These are phyloP conservation scores for Cercospora sp. DNA, from an alignment of 2,329 filamentous ascomycete genomes.

Conservation along the genomic window DNA sequence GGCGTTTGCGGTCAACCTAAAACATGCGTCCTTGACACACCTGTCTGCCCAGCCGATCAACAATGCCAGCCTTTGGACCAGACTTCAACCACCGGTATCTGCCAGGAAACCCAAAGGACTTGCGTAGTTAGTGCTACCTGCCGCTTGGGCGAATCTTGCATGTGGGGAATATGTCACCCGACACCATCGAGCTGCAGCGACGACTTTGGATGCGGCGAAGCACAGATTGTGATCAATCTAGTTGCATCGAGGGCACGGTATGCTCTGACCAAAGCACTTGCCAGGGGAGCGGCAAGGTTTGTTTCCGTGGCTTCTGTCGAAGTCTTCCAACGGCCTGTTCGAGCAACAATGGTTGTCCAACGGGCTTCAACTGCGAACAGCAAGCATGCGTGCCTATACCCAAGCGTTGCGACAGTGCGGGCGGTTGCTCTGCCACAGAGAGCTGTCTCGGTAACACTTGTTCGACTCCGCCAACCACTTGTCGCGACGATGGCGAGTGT, in stretches of 20 bases:
- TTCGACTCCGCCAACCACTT: background rate
- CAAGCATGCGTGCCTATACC: background rate
- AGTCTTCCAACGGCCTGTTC: background rate
- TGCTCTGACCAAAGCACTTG: background rate
- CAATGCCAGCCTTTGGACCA: background rate
- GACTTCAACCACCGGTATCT: background rate
- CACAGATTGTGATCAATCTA: background rate
- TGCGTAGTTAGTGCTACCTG: background rate
- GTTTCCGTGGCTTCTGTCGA: background rate
- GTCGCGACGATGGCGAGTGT: background rate
- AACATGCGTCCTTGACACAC: background rate
- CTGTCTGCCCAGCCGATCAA: background rate
- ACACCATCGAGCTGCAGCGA: background rate
- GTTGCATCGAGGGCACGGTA: background rate
- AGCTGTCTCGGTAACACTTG: background rate
- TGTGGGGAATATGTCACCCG: background rate
- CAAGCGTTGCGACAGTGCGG: background rate
- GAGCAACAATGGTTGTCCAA: background rate
- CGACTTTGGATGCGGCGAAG: background rate
- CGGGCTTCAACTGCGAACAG: background rate
- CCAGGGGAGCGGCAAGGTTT: background rate
- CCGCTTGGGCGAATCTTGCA: background rate
- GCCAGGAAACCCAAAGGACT: background rate
- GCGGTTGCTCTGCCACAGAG: background rate
- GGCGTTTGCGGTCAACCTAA: background rate